These are phyloP conservation scores for Pyrenophora teres DNA, from an alignment of 2,329 filamentous ascomycete species.

Conservation along the genomic window DNA sequence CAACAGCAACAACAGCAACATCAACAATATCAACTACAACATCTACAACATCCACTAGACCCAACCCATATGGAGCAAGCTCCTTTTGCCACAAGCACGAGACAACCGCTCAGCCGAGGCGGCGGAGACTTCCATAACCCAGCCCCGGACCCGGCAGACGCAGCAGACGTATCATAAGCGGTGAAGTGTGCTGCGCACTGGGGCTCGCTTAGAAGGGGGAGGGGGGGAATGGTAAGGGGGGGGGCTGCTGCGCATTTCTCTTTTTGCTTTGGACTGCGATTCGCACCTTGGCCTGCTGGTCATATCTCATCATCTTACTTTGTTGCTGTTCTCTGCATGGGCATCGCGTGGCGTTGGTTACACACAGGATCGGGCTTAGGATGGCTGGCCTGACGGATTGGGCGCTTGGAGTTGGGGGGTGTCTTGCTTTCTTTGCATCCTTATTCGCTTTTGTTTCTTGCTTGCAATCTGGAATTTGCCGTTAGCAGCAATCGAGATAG, in stretches of 20 bases:
- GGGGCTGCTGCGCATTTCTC: background rate
- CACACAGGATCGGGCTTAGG: background rate
- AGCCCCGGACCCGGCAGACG: background rate
- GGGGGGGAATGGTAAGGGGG: no score
- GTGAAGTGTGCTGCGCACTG: background rate
- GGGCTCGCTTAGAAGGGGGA: background rate
- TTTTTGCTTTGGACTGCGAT: background rate
- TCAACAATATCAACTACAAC: background rate
- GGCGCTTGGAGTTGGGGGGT: background rate
- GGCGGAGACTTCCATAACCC: conserved; percentile 2
- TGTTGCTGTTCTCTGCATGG: background rate
- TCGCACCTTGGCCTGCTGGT: background rate
- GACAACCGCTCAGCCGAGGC: background rate
- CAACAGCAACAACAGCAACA: background rate
- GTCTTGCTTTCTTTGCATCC: background rate
- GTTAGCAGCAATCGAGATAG: background rate
- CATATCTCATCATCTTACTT: background rate
- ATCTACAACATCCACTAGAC: background rate
- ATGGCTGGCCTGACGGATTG: background rate
- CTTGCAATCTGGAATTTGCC: background rate
- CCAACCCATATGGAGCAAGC: background rate
- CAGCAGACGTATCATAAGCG: background rate
- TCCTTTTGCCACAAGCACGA: background rate
- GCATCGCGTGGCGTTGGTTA: conserved; percentile 3
- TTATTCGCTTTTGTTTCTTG: background rate